Evolutionary conservation across 2,329 filamentous ascomycete species (phyloP), one percentile per base, ranked within the genome.

Genomic region (Phialophora tarda): DNA sequence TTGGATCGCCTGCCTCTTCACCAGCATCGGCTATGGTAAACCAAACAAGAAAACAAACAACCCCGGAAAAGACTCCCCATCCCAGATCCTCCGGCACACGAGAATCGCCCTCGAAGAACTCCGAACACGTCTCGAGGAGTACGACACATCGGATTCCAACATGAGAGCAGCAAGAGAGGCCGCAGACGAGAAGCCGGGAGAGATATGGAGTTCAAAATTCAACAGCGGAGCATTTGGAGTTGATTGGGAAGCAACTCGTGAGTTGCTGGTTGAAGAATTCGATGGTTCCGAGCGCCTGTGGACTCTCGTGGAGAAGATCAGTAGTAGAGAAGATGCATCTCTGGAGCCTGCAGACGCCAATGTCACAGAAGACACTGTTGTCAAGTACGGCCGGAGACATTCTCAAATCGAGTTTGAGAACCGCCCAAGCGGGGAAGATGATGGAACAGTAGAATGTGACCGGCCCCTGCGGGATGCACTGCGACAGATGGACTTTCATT

Each of bases 1-100:
- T 63, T 88, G 83, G 81, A 81, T 89, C 28, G 82, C 84, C 0
- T 88, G 86, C 69, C 74, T 89, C 0, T 88, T 88, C 69, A 88
- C 86, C 0, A 86, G 84, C 2, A 73, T 75, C 2, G 75, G 76
- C 1, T 84, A 81, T 65, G 86, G 86, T 0, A 77, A 74, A 50
- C 73, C 67, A 5, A 81, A 78, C 28, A 72, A 74, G 32, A 76
- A 74, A 14, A 41, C 21, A 10, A 63, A 62, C 28, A 73, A 73
- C 34, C 66, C 71, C 8, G 72, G 70, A 6, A 69, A 64, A n/a
- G 82, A 83, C 63, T 65, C 77, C 0, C 76, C 77, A 0, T 73
- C 75, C 0, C 71, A 74, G 14, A 86, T 89, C 44, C 60, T 88
- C 11, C 71, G 70, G 3, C 82, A 83, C 30, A 88, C 86, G 0